A percentile compares a stretch with the other conserved stretches of the same genome.
phyloP scores from a whole-genome alignment of 768 basidiomycete species.

The Pleurotus citrinopileatus region DNA sequence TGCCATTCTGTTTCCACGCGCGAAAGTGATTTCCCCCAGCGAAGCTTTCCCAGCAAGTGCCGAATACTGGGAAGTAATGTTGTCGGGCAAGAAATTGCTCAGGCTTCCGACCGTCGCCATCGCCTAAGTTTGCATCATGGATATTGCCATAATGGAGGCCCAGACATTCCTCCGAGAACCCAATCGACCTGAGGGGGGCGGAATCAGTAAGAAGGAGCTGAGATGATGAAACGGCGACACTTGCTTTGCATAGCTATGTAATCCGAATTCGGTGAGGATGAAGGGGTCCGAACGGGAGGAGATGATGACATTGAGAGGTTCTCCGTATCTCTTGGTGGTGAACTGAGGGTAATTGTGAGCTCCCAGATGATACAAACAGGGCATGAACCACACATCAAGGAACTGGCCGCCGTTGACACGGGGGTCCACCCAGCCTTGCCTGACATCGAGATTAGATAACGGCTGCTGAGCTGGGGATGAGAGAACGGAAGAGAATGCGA shows the following conservation, averaged over 20 bases:
- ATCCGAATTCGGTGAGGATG: constrained; percentile 71
- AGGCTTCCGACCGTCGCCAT: constrained; percentile 67
- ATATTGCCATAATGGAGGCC: constrained; percentile 70
- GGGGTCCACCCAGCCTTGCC: constrained; percentile 59
- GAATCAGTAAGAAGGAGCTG: not conserved
- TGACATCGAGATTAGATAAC: not conserved
- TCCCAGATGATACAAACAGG: not conserved
- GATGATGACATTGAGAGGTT: constrained; percentile 84
- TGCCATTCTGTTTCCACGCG: constrained; percentile 88
- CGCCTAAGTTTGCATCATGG: constrained; percentile 81
- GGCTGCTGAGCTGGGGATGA: constrained; percentile 15
- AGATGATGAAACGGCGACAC: constrained; percentile 9
- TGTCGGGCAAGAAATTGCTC: constrained; percentile 78
- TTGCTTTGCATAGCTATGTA: constrained; percentile 69
- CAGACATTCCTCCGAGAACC: constrained; percentile 80
- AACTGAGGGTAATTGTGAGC: constrained; percentile 39
- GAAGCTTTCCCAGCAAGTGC: constrained; percentile 87
- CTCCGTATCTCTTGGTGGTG: constrained; percentile 62
- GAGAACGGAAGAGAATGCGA: constrained; percentile 7
- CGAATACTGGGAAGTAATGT: constrained; percentile 72
- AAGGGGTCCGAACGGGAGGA: constrained; percentile 77
- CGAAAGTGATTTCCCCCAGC: constrained; percentile 89
- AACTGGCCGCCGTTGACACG: constrained; percentile 69
- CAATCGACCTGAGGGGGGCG: constrained; percentile 58
- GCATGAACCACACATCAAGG: constrained; percentile 59